A percentile compares a stretch with the other conserved stretches of the same genome.
These are phyloP conservation scores for Heterobasidion parviporum DNA, from an alignment of 1,284 basidiomycete genomes.

Conservation along the genomic window DNA sequence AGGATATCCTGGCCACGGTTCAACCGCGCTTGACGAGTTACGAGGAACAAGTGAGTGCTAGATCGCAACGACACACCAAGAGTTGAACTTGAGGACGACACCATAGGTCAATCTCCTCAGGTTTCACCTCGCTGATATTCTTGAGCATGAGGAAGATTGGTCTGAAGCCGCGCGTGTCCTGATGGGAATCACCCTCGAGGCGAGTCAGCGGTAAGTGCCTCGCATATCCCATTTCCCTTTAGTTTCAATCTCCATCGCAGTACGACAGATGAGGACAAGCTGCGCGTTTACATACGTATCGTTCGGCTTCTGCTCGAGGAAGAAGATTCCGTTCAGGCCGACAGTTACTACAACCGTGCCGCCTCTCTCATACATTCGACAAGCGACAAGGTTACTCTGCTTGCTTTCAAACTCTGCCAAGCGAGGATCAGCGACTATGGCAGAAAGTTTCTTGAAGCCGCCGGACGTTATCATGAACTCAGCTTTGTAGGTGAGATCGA, in stretches of 20 bases:
- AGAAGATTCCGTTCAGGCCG: constrained; percentile 88
- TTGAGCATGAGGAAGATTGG: constrained; percentile 93
- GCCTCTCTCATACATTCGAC: constrained; percentile 78
- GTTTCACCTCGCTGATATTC: constrained; percentile 80
- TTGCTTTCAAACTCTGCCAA: constrained; percentile 84
- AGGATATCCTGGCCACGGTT: constrained; percentile 63
- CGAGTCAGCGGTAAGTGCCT: constrained; percentile 67
- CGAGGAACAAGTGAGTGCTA: constrained; percentile 80
- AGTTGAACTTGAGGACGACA: constrained; percentile 6
- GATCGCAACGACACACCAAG: constrained; percentile 1
- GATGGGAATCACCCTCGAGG: constrained; percentile 86
- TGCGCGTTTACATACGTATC: constrained; percentile 88
- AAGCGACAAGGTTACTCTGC: constrained; percentile 66
- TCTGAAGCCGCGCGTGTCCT: constrained; percentile 85
- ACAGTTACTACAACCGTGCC: constrained; percentile 96
- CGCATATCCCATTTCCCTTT: background rate
- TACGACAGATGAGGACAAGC: constrained; percentile 77
- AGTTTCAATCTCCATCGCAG: constrained; percentile 25
- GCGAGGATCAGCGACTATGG: constrained; percentile 91
- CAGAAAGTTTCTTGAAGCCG: constrained; percentile 92
- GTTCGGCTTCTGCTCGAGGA: constrained; percentile 94
- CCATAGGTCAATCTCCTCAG: constrained; percentile 73
- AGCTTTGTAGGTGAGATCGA: constrained; percentile 84
- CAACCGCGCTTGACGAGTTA: constrained; percentile 80
- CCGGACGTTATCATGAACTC: constrained; percentile 88